Evolutionary conservation across 73 alveolate species (phyloP), one percentile per base, ranked within the genome.

Genomic region (Diophrys appendiculata): DNA sequence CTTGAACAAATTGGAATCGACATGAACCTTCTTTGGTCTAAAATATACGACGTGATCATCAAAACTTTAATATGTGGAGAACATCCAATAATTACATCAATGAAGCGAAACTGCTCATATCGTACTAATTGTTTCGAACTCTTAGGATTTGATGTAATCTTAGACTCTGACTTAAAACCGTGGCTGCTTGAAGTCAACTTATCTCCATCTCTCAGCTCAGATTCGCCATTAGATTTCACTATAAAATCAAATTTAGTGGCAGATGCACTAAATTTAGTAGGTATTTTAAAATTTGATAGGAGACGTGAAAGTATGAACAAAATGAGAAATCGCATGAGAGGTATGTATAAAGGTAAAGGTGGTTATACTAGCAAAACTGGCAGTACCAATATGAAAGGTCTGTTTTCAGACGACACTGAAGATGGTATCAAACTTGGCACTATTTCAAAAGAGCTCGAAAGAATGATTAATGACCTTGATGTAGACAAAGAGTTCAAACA

Each of bases 111-210:
- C 54, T 80, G 72, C 53, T 74, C 81, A 68, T 88, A 91, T 77
- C 88, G 93, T 72, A 92, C 88, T 68, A 88, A 91, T 64, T 93
- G 98, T 72, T 93, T 93, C 73, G 98, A 93, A 69, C 79, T 86
- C 25, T 88, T 88, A 78, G 98, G 97, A 26, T 93, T 80, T 86
- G 97, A 94, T 83, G 88, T 94, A 33, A 70, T 92, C 67, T 33
- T 94, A 33, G 98, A 91, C 72, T 86, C 91, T 13, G 91, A 94
- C 52, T 87, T 89, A 33, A 94, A 91, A 60, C 98, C 98, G 0
- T 94, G 98, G 97, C 89, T 94, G 56, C 78, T 94, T 5, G 98
- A 94, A 77, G 92, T 94, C n/a, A 94, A 94, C 85, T 83, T 92
- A 2, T 91, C 97, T 35, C 98, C 98, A 0, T 80, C 95, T 33